Conservation (phyloP, 2,329 filamentous ascomycete species). For the Monascus ruber region DNA sequence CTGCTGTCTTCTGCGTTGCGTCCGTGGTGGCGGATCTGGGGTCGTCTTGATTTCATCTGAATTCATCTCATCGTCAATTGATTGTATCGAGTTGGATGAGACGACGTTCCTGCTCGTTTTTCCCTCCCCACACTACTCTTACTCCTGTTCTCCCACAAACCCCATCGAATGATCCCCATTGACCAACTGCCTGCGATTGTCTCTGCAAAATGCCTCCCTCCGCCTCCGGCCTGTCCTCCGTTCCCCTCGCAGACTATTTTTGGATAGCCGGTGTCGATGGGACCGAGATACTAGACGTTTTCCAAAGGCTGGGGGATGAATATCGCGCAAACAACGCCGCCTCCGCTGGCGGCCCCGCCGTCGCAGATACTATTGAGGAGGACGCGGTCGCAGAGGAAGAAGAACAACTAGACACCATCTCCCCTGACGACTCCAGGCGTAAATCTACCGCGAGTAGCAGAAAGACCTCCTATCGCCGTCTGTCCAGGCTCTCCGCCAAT, state of each 20-base stretch:
- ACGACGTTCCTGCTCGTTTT: no score
- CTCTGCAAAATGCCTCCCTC: conserved; percentile 21
- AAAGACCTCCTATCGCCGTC: conserved; percentile 30
- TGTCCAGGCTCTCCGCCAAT: conserved; percentile 23
- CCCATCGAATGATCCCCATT: no score
- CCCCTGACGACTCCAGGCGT: conserved; percentile 26
- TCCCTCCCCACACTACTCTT: no score
- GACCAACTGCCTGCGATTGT: conserved; percentile 3
- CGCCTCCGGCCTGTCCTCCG: conserved; percentile 32
- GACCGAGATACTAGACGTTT: conserved; percentile 35
- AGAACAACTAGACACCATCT: conserved; percentile 9
- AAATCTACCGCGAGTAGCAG: conserved; percentile 20
- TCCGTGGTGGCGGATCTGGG: no score
- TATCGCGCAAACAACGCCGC: conserved; percentile 27
- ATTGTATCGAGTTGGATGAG: no score
- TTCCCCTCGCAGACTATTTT: conserved; percentile 55
- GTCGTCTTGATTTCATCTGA: no score
- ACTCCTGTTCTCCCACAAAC: no score
- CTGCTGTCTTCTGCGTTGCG: no score
- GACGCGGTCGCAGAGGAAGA: conserved; percentile 47
- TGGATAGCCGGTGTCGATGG: conserved; percentile 47
- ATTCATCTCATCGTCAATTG: no score
- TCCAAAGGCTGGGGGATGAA: conserved; percentile 30
- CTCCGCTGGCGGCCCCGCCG: conserved; percentile 21
- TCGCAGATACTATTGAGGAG: conserved; percentile 51